Percentiles rank a stretch among this genome's conserved stretches.
Conservation (phyloP, 257 asterid genomes). For the Dorcoceras hygrometricum region DNA sequence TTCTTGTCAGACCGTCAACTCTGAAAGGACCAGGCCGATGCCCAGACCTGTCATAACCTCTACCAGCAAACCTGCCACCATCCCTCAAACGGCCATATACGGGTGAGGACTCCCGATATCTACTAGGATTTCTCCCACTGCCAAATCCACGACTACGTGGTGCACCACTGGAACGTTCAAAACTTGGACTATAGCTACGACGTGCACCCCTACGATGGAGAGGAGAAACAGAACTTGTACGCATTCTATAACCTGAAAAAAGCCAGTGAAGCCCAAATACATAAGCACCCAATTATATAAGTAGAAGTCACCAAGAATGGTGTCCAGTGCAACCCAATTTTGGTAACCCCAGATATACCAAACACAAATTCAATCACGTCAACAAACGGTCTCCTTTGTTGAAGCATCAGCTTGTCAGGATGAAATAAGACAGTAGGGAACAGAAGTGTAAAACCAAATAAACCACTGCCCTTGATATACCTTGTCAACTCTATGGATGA, state of each 20-base stretch:
- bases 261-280: slow-evolving; percentile 64
- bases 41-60: slow-evolving; percentile 60
- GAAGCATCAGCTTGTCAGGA: slow-evolving; percentile 49
- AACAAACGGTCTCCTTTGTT: slow-evolving; percentile 35
- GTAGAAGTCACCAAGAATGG: slow-evolving; percentile 44
- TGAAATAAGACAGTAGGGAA: slow-evolving; percentile 27
- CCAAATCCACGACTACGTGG: slow-evolving; percentile 60
- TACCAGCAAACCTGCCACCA: slow-evolving; percentile 54
- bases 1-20: slow-evolving; percentile 54
- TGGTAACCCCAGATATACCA: slow-evolving; percentile 44
- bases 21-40: slow-evolving; percentile 56
- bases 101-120: slow-evolving; percentile 67
- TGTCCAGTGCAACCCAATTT: slow-evolving; percentile 43
- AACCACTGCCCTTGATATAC: slow-evolving; percentile 30
- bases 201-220: slow-evolving; percentile 60
- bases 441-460: slow-evolving; percentile 28
- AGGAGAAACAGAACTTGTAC: slow-evolving; percentile 81
- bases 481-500: slow-evolving; percentile 27
- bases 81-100: slow-evolving; percentile 58
- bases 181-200: slow-evolving; percentile 62
- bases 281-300: slow-evolving; percentile 45
- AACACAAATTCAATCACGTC: slow-evolving; percentile 44
- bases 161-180: slow-evolving; percentile 58
- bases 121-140: slow-evolving; percentile 56
- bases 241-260: slow-evolving; percentile 87